Evolutionary conservation across 169 alveolate species (phyloP).

Genomic region (Plasmodium knowlesi): DNA sequence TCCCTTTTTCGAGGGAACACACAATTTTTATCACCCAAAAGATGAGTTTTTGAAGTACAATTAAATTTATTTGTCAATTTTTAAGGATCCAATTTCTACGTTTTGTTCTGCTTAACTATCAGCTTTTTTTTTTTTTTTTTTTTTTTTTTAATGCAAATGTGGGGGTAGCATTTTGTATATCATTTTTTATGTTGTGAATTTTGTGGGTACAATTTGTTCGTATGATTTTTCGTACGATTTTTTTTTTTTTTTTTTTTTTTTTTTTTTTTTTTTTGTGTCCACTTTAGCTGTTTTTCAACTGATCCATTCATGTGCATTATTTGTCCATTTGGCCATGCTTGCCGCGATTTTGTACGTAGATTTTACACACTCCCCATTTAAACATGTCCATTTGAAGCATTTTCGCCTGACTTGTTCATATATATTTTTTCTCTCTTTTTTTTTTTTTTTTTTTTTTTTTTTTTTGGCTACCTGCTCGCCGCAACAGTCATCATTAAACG

Average conservation of each 20-base stretch:
- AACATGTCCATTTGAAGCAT: not conserved
- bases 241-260: not conserved
- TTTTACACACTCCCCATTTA: not conserved
- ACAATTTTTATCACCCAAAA: not conserved
- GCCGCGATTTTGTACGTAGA: not conserved
- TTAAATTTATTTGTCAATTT: not conserved
- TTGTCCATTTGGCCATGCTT: not conserved
- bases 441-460: not conserved
- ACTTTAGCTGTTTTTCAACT: not conserved
- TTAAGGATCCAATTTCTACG: constrained; percentile 1
- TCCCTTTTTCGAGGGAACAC: not conserved
- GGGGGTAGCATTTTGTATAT: not conserved
- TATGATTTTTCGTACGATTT: not conserved
- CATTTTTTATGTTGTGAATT: not conserved
- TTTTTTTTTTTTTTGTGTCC: not conserved
- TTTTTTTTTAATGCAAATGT: not conserved
- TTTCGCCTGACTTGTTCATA: constrained; percentile 3
- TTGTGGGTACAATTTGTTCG: not conserved
- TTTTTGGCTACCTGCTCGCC: not conserved
- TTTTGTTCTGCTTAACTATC: not conserved
- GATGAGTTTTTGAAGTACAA: not conserved
- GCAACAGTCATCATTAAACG: not conserved
- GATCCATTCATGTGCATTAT: not conserved
- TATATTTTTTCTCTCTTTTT: not conserved
- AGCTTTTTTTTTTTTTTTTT: not conserved